These are phyloP conservation scores for Fusarium pilosicola DNA, from an alignment of 2,329 filamentous ascomycete species.

Conservation along the genomic window DNA sequence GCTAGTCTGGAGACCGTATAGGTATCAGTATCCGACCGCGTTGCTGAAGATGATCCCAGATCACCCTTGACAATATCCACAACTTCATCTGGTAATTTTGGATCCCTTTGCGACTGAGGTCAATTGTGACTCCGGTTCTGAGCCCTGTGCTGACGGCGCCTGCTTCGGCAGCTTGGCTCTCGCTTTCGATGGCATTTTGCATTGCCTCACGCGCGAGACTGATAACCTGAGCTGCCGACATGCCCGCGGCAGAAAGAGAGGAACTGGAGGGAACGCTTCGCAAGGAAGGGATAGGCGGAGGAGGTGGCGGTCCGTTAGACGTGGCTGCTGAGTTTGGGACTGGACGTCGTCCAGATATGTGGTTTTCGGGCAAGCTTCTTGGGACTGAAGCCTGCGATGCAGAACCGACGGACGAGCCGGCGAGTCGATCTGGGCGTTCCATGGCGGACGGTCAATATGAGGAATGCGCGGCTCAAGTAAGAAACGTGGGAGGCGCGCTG, in stretches of 20 bases:
- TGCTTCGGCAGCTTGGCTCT: slow-evolving; percentile 70
- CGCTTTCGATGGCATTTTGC: slow-evolving; percentile 72
- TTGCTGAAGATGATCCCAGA: slow-evolving; percentile 49
- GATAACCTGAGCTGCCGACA: slow-evolving; percentile 72
- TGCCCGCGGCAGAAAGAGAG: slow-evolving; percentile 61
- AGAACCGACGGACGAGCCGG: slow-evolving; percentile 37
- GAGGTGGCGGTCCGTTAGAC: slow-evolving; percentile 54
- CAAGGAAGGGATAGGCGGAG: slow-evolving; percentile 58
- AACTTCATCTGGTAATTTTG: slow-evolving; percentile 76
- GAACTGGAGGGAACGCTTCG: slow-evolving; percentile 59
- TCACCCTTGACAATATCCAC: slow-evolving; percentile 79
- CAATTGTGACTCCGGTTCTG: slow-evolving; percentile 79
- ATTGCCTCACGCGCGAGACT: slow-evolving; percentile 73
- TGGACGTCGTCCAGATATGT: slow-evolving; percentile 52
- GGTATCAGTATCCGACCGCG: slow-evolving; percentile 28
- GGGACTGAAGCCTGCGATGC: slow-evolving; percentile 41
- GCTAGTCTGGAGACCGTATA: slow-evolving; percentile 67
- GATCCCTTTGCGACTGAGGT: slow-evolving; percentile 80
- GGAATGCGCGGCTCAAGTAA: slow-evolving; percentile 33
- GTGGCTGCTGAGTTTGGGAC: slow-evolving; percentile 52
- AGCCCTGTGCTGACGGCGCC: slow-evolving; percentile 68
- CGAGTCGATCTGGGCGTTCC: slow-evolving; percentile 50
- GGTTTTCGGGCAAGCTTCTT: slow-evolving; percentile 55
- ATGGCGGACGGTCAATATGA: slow-evolving; percentile 41
- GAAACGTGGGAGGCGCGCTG: slow-evolving; percentile 29